Base-by-base conservation (phyloP, 1,284 basidiomycete genomes). In the Amylostereum areolatum region DNA sequence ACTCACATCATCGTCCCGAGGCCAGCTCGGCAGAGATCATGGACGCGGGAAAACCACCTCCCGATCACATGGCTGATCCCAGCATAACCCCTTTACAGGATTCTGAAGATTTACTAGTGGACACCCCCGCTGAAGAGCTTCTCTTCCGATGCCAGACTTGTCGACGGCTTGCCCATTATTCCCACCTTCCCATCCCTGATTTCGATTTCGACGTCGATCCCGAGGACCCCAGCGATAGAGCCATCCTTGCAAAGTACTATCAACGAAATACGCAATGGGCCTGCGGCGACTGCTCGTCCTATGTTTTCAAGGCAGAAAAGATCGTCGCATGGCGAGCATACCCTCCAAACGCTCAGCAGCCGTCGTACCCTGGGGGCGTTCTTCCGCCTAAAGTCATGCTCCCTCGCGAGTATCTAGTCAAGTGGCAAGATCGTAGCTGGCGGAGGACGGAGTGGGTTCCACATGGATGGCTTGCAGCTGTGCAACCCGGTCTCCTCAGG, bases 291-390 rank as follows among this genome's bases (percentile, higher is more conserved):
- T 97, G 93, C 62, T 67, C 72, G n/a, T 87, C 83, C 6, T 94
- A 78, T 64, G 70, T 72, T 9, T 84, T 84, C 61, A 62, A 68
- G 1, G 69, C 93, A n/a, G 92, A 97, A 64, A 85, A 86, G 64
- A 89, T 97, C 55, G 73, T 97, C 39, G 94, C 92, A 0, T 97
- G 94, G 94, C 77, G 92, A 34, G 85, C 90, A 6, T 83, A 79
- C 59, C 88, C 88, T 29, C 64, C 75, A 1, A 73, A 76, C 53
- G 82, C 80, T 29, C 62, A 74, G 6, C 82, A 89, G 61, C 68
- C 77, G 3, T 55, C 68, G 32, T 66, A 62, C 31, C 58, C 67
- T 9, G 54, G 60, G 18, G 68, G 70, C 48, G 59, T 69, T 24
- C 73, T 78, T 1, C 69, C 81, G 57, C 74, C 74, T 64, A 90